phyloP scores from a whole-genome alignment of 2,329 filamentous ascomycete species.

The Grosmannia serpens region DNA sequence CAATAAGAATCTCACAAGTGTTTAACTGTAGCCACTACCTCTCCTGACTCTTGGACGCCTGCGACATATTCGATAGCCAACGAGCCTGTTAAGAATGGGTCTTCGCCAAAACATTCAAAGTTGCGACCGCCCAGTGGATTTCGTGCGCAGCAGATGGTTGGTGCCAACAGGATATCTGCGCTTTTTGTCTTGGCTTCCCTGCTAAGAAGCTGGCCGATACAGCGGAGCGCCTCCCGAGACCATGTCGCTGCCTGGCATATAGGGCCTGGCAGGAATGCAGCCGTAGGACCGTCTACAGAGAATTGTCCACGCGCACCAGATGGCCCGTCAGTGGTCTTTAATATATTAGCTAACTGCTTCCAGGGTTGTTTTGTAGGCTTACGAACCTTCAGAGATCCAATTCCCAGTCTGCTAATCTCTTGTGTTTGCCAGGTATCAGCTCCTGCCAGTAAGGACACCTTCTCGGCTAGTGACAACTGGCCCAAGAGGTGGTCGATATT shows the following conservation, averaged over 20 bases:
- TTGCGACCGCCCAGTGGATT: slow-evolving; percentile 72
- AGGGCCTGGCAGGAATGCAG: slow-evolving; percentile 40
- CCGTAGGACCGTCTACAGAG: slow-evolving; percentile 57
- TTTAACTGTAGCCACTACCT: slow-evolving; percentile 64
- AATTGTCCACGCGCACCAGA: slow-evolving; percentile 60
- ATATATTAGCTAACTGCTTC: slow-evolving; percentile 16
- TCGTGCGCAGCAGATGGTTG: slow-evolving; percentile 72
- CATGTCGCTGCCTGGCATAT: slow-evolving; percentile 41
- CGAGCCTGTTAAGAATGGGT: slow-evolving; percentile 64
- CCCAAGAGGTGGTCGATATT: neutral
- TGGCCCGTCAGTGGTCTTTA: slow-evolving; percentile 53
- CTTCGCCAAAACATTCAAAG: slow-evolving; percentile 80
- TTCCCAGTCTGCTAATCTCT: slow-evolving; percentile 14
- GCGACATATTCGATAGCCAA: slow-evolving; percentile 60
- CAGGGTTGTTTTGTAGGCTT: slow-evolving; percentile 27
- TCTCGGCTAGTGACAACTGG: slow-evolving; percentile 5
- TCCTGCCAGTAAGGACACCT: slow-evolving; percentile 6
- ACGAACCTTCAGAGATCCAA: slow-evolving; percentile 15
- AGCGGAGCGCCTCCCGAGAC: slow-evolving; percentile 6
- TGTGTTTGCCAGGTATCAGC: slow-evolving; percentile 18
- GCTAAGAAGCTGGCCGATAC: slow-evolving; percentile 60
- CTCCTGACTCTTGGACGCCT: slow-evolving; percentile 59
- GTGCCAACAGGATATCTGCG: slow-evolving; percentile 52
- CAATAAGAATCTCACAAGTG: slow-evolving; percentile 31
- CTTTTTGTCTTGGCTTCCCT: slow-evolving; percentile 59